These are phyloP conservation scores for Plasmodium ovale DNA, from an alignment of 169 alveolate genomes.

Conservation along the genomic window DNA sequence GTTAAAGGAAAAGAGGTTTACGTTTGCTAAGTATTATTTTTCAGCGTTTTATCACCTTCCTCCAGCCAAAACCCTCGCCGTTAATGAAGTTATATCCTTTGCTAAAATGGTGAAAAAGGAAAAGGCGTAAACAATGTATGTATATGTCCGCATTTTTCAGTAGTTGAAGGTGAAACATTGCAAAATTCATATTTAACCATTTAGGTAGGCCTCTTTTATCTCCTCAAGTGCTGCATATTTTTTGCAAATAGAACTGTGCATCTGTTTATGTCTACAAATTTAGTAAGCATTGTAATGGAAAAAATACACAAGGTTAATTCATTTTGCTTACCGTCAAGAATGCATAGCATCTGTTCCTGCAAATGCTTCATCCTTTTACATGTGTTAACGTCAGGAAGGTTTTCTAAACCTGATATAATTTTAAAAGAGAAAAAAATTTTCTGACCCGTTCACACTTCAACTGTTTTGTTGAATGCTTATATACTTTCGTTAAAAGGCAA, in stretches of 20 bases:
- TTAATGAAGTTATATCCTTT: constrained; percentile 69
- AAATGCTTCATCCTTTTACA: constrained; percentile 39
- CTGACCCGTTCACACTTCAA: not conserved
- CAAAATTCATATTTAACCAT: constrained; percentile 28
- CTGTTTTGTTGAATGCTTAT: too few relatives aligned
- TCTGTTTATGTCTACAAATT: too few relatives aligned
- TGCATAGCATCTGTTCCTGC: constrained; percentile 61
- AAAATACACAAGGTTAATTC: too few relatives aligned
- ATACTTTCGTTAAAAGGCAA: too few relatives aligned
- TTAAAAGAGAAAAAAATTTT: too few relatives aligned
- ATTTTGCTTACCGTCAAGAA: constrained; percentile 40
- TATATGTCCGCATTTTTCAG: not conserved
- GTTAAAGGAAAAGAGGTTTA: not conserved
- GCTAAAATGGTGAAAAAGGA: constrained; percentile 9
- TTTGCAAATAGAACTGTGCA: not conserved
- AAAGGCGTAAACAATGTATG: not conserved
- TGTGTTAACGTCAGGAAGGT: constrained; percentile 52
- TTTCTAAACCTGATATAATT: constrained; percentile 29
- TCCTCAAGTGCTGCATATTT: constrained; percentile 55
- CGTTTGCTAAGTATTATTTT: not conserved
- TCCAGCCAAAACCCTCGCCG: constrained; percentile 71
- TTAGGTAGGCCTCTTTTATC: constrained; percentile 58
- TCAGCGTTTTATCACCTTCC: constrained; percentile 38
- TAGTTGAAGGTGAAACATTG: not conserved
- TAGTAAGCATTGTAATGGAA: too few relatives aligned